Evolutionary conservation across 1,139 yeast species (phyloP).

Genomic region (Hanseniaspora sp.): DNA sequence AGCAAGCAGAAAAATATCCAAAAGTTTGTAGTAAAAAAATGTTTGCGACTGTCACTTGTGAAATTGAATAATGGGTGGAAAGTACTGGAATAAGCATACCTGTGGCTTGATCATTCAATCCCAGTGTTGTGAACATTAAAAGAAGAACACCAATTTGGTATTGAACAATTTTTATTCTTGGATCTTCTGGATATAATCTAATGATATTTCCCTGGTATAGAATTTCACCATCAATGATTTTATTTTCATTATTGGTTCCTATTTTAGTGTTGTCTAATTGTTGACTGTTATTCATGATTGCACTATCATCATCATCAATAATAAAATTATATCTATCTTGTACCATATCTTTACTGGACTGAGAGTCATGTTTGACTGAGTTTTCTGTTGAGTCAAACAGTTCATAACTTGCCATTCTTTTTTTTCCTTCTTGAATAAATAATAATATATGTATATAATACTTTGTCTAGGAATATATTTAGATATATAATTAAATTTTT

Average conservation of each 20-base stretch:
- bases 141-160: not conserved
- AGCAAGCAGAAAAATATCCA: conserved; percentile 26
- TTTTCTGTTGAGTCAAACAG: too few species aligned
- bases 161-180: not conserved
- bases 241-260: not conserved
- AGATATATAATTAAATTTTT: too few species aligned
- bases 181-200: conserved; percentile 7
- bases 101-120: conserved; percentile 28
- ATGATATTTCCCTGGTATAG: not conserved
- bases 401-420: too few species aligned
- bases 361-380: too few species aligned
- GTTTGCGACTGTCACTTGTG: conserved; percentile 24
- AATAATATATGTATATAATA: too few species aligned
- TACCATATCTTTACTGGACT: too few species aligned
- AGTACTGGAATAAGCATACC: conserved; percentile 28
- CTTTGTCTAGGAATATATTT: too few species aligned
- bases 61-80: conserved; percentile 22
- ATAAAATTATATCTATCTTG: too few species aligned
- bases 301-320: too few species aligned
- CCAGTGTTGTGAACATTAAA: conserved; percentile 25
- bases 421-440: too few species aligned
- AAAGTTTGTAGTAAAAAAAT: conserved; percentile 25
- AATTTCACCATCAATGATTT: not conserved
- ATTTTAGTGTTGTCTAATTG: too few species aligned
- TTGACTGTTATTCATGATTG: not conserved